phyloP scores from a whole-genome alignment of 495 filamentous ascomycete species.

The Hyaloscypha hepaticicola region DNA sequence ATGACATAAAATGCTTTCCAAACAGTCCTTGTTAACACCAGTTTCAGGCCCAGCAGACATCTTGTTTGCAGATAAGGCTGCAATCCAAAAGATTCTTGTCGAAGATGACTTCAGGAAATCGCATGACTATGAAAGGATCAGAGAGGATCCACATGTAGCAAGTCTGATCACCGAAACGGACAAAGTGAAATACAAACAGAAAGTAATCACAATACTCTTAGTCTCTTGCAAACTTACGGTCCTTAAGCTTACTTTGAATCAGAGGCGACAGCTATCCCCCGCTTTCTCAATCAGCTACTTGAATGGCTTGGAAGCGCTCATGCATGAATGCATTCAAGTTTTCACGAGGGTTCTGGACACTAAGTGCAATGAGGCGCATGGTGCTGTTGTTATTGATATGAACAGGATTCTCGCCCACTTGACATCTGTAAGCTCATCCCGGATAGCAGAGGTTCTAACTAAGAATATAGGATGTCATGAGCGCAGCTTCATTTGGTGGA shows the following conservation, averaged over 20 bases:
- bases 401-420: slow-evolving; percentile 14
- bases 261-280: slow-evolving; percentile 22
- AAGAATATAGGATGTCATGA: slow-evolving; percentile 23
- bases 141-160: background rate
- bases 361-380: slow-evolving; percentile 12
- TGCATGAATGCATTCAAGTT: slow-evolving; percentile 17
- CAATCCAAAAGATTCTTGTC: slow-evolving; percentile 15
- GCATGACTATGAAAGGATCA: slow-evolving; percentile 11
- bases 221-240: slow-evolving; percentile 4
- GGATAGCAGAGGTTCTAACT: background rate
- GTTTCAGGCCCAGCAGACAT: slow-evolving; percentile 17
- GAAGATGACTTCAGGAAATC: slow-evolving; percentile 23
- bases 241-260: background rate
- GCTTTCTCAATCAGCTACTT: slow-evolving; percentile 26
- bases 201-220: slow-evolving; percentile 16
- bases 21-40: background rate
- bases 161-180: slow-evolving; percentile 22
- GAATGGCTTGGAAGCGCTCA: slow-evolving; percentile 22
- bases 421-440: slow-evolving; percentile 14
- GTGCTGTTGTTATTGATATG: slow-evolving; percentile 14
- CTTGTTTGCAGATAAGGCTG: slow-evolving; percentile 10
- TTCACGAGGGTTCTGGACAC: slow-evolving; percentile 12
- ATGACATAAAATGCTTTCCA: background rate
- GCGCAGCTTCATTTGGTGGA: slow-evolving; percentile 22
- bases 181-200: slow-evolving; percentile 21